These are phyloP conservation scores for Moniliophthora roreri DNA, from an alignment of 1,284 basidiomycete genomes.

Conservation along the genomic window DNA sequence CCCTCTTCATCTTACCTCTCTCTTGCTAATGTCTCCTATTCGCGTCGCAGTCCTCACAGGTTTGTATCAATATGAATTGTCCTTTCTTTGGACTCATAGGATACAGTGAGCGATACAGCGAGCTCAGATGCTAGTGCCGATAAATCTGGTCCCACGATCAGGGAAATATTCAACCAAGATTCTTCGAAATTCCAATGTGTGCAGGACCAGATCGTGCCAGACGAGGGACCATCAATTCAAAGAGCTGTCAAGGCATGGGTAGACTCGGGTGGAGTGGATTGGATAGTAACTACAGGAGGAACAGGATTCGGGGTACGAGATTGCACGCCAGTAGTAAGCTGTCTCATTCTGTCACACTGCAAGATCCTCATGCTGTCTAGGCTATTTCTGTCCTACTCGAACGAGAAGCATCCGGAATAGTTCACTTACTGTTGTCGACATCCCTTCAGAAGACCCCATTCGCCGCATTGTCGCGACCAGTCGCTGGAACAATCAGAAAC, in stretches of 20 bases:
- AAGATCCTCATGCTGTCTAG: conserved; percentile 33
- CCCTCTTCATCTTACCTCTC: not conserved
- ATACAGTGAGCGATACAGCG: conserved; percentile 70
- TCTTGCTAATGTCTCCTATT: conserved; percentile 14
- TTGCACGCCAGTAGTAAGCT: conserved; percentile 73
- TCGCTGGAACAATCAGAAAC: conserved; percentile 70
- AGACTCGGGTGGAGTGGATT: conserved; percentile 49
- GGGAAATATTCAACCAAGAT: conserved; percentile 40
- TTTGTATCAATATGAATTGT: conserved; percentile 17
- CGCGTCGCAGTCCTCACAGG: conserved; percentile 35
- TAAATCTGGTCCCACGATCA: conserved; percentile 65
- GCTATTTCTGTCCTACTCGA: conserved; percentile 73
- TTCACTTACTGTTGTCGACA: conserved; percentile 68
- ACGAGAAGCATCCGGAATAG: conserved; percentile 75
- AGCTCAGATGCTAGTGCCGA: conserved; percentile 51
- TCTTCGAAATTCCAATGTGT: conserved; percentile 39
- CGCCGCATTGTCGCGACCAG: conserved; percentile 78
- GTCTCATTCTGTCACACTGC: not conserved
- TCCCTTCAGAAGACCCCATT: conserved; percentile 78
- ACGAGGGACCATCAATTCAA: conserved; percentile 57
- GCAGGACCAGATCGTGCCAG: conserved; percentile 52
- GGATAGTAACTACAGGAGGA: conserved; percentile 82
- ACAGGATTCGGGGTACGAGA: conserved; percentile 84
- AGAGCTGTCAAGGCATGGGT: conserved; percentile 46
- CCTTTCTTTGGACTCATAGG: conserved; percentile 1